These are phyloP conservation scores for Leptographium lundbergii DNA, from an alignment of 2,329 filamentous ascomycete genomes.

Conservation along the genomic window DNA sequence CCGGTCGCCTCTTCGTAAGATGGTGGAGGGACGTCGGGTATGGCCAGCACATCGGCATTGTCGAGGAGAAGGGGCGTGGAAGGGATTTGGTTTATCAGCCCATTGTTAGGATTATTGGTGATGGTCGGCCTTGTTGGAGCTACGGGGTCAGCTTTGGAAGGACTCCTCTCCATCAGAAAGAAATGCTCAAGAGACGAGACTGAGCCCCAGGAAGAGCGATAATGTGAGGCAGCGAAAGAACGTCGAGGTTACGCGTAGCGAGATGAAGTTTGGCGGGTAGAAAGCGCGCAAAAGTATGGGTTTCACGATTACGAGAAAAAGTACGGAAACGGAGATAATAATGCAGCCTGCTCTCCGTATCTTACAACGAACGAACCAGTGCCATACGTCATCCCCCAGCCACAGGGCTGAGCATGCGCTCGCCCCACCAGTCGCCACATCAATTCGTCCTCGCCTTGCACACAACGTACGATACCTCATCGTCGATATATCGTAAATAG, in stretches of 20 bases:
- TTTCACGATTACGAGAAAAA: background rate
- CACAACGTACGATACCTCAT: too few species aligned
- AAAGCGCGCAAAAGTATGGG: background rate
- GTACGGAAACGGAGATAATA: background rate
- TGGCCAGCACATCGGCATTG: background rate
- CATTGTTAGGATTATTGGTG: background rate
- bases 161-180: background rate
- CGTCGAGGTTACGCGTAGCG: background rate
- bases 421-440: background rate
- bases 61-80: constrained; percentile 6
- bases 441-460: too few species aligned
- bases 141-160: background rate
- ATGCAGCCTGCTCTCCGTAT: too few species aligned
- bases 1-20: constrained; percentile 12
- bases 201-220: background rate
- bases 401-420: constrained; percentile 1
- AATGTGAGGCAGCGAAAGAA: background rate
- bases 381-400: constrained; percentile 1
- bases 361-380: background rate
- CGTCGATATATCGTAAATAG: too few species aligned
- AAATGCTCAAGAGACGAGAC: background rate
- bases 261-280: background rate
- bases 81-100: constrained; percentile 8
- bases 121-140: background rate
- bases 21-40: constrained; percentile 9